These are phyloP conservation scores for Clavaria fumosa DNA, from an alignment of 768 basidiomycete species.

Conservation along the genomic window DNA sequence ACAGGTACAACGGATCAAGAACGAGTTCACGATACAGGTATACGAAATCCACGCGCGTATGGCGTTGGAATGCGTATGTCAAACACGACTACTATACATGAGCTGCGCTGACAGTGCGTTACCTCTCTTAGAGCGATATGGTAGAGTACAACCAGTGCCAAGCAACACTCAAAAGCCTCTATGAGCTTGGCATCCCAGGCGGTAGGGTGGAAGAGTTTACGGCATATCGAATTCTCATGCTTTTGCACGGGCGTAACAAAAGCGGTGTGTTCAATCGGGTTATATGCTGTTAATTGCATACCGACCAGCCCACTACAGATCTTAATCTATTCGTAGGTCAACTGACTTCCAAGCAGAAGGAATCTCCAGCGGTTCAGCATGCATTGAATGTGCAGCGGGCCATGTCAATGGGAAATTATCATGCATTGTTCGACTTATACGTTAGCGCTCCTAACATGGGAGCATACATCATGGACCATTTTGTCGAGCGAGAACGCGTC, in stretches of 20 bases:
- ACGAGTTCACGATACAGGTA: conserved; percentile 91
- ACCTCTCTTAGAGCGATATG: conserved; percentile 81
- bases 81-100: conserved; percentile 7
- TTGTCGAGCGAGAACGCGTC: conserved; percentile 81
- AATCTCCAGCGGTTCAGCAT: conserved; percentile 64
- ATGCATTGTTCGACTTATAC: conserved; percentile 78
- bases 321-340: conserved; percentile 95
- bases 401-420: conserved; percentile 86
- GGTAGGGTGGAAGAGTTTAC: conserved; percentile 94
- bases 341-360: conserved; percentile 87
- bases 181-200: conserved; percentile 86
- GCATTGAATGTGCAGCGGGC: conserved; percentile 83
- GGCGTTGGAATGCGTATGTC: conserved; percentile 72
- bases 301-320: conserved; percentile 34
- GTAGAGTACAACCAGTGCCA: conserved; percentile 99
- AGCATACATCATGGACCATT: conserved; percentile 98
- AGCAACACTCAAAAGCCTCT: conserved; percentile 73
- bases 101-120: conserved; percentile 5
- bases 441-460: conserved; percentile 87
- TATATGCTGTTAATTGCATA: neutral
- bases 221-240: conserved; percentile 93
- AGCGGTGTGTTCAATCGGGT: conserved; percentile 47
- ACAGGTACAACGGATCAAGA: conserved; percentile 97
- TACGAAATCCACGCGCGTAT: conserved; percentile 98
- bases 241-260: conserved; percentile 85